Base-by-base conservation (phyloP, 1,139 yeast genomes). In the Hyphopichia pseudoburtonii region DNA sequence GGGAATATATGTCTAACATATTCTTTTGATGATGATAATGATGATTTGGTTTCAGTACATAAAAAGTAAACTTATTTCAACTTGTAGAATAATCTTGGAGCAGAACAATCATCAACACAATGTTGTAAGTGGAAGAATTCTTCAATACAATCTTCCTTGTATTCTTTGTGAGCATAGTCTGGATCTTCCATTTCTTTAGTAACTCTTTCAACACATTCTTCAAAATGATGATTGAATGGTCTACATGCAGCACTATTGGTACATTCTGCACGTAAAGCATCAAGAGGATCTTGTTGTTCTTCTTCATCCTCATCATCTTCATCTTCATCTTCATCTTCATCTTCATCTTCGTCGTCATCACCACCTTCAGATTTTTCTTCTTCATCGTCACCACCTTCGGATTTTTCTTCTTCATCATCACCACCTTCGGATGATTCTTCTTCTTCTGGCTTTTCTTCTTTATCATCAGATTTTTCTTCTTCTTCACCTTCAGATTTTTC, bases 51-150 rank as follows among this genome's bases (percentile, higher is more conserved):
- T n/a, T n/a, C n/a, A n/a, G n/a, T n/a, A n/a, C n/a, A n/a, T n/a
- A n/a, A 30, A 24, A 38, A 40, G 25, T 12, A 15, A 27, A 47
- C 47, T 66, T 82, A 89, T 68, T 86, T 87, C 71, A 89, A 81
- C 67, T 83, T 84, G 72, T 80, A 70, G 74, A 92, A 89, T 62
- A 90, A 76, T 66, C 82, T 83, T 67, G 96, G 96, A 44, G 96
- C 92, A 59, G 87, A 89, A 73, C 96, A 83, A 62, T 86, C 92
- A 67, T 87, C 88, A 58, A 90, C 60, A 74, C 95, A 88, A 68
- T 92, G 97, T 66, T 87, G 87, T 63, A 89, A 77, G 70, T 92
- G 97, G 90, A 90, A 90, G 71, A 85, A 92, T 71, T 92, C 98
- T 70, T 92, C 97, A 47, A 90, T 84, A 75, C 98, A 92, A 70